These are phyloP conservation scores for Monosporascus sp. DNA, from an alignment of 2,329 filamentous ascomycete species.

Conservation along the genomic window DNA sequence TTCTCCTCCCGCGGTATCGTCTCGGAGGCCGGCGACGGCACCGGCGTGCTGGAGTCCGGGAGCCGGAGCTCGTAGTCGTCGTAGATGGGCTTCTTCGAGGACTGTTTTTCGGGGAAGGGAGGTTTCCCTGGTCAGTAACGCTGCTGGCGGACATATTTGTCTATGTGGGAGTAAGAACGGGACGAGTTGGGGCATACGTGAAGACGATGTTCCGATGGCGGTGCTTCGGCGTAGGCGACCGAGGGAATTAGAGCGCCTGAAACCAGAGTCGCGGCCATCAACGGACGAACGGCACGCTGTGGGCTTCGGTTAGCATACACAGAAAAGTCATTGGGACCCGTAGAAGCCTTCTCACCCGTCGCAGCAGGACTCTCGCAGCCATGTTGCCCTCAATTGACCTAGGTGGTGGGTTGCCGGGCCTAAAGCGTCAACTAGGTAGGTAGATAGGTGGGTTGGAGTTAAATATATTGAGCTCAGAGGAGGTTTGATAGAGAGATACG, in stretches of 20 bases:
- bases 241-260: conserved; percentile 30
- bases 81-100: conserved; percentile 69
- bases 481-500: neutral
- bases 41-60: conserved; percentile 19
- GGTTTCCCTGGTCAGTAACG: neutral
- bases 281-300: conserved; percentile 46
- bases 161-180: neutral
- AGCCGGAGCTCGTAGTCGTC: conserved; percentile 55
- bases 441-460: neutral
- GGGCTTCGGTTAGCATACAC: conserved; percentile 21
- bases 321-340: conserved; percentile 2
- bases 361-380: conserved; percentile 56
- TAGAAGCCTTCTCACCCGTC: conserved; percentile 38
- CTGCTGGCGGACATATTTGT: neutral
- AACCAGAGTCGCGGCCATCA: conserved; percentile 41
- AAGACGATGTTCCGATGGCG: conserved; percentile 14
- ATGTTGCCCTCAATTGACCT: conserved; percentile 48
- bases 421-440: neutral
- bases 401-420: conserved; percentile 7
- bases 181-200: conserved; percentile 12
- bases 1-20: conserved; percentile 18
- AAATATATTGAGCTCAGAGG: neutral
- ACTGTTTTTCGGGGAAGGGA: conserved; percentile 20
- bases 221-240: conserved; percentile 43
- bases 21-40: conserved; percentile 28